Percentiles rank a stretch among this genome's conserved stretches.
Evolutionary conservation across 2,329 filamentous ascomycete genomes (phyloP).

Genomic region (Colletotrichum orbiculare): DNA sequence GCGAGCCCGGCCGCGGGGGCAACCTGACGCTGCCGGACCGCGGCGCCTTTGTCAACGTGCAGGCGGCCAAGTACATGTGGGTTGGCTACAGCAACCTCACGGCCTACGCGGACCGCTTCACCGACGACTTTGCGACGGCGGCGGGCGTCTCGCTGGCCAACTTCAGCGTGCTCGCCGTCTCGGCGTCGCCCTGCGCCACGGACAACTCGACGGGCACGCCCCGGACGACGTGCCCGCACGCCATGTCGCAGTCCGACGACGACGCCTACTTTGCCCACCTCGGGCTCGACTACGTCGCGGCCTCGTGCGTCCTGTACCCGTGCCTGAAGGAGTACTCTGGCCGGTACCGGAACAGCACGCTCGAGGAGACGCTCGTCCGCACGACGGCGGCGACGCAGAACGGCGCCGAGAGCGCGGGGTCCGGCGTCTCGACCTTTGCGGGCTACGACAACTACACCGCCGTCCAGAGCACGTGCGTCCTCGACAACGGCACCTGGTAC

Average conservation of each 20-base stretch:
- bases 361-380: constrained; percentile 24
- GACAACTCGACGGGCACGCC: constrained; percentile 1
- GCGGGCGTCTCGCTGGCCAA: constrained; percentile 21
- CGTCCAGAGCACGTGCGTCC: constrained; percentile 9
- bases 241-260: constrained; percentile 1
- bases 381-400: constrained; percentile 19
- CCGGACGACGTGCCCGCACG: constrained; percentile 20
- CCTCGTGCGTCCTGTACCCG: constrained; percentile 22
- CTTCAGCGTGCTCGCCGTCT: constrained; percentile 23
- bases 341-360: constrained; percentile 12
- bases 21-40: constrained; percentile 26
- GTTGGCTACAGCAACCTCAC: constrained; percentile 29
- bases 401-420: background rate
- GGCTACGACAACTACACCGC: constrained; percentile 26
- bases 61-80: constrained; percentile 23
- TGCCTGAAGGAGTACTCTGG: constrained; percentile 24
- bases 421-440: background rate
- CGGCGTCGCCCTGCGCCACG: constrained; percentile 5
- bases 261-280: background rate
- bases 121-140: constrained; percentile 1
- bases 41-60: constrained; percentile 21
- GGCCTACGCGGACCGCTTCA: constrained; percentile 12
- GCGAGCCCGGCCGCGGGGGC: background rate
- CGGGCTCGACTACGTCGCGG: constrained; percentile 16
- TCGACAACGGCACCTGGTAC: constrained; percentile 29